A percentile compares a stretch with the other conserved stretches of the same genome.
Conservation (phyloP, 2,329 filamentous ascomycete genomes). For the Phialophora expanda region DNA sequence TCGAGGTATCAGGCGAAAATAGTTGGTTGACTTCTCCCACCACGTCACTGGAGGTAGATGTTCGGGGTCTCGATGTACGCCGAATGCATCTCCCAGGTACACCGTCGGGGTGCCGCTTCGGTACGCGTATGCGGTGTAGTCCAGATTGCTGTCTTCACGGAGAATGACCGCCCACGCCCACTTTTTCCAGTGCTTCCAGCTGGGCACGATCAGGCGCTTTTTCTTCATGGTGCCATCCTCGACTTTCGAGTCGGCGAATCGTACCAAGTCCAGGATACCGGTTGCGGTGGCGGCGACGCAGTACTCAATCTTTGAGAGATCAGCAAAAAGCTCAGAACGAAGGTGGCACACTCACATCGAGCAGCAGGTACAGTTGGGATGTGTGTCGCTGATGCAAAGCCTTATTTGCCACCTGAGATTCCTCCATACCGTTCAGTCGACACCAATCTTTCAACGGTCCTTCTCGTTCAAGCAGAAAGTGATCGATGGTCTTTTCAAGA, state of each 20-base stretch:
- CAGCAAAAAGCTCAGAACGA: constrained; percentile 62
- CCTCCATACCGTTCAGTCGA: constrained; percentile 57
- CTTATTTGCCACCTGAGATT: constrained; percentile 47
- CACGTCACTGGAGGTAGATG: constrained; percentile 68
- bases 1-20: constrained; percentile 62
- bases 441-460: constrained; percentile 32
- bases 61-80: constrained; percentile 68
- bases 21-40: constrained; percentile 68
- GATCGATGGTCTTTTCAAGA: constrained; percentile 26
- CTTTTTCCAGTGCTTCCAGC: constrained; percentile 66
- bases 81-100: constrained; percentile 63
- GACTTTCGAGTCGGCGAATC: constrained; percentile 68
- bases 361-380: constrained; percentile 38
- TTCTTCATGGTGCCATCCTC: constrained; percentile 68
- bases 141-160: constrained; percentile 59
- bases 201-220: constrained; percentile 68
- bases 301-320: constrained; percentile 68
- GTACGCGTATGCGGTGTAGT: constrained; percentile 60
- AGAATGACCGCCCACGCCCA: constrained; percentile 61
- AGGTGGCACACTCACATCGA: constrained; percentile 34
- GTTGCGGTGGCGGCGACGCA: constrained; percentile 64
- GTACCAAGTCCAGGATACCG: constrained; percentile 67
- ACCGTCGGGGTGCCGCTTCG: constrained; percentile 56
- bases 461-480: constrained; percentile 27
- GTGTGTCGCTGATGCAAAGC: constrained; percentile 40